Base-by-base conservation (phyloP, 768 basidiomycete genomes). In the Boletus patriciae region DNA sequence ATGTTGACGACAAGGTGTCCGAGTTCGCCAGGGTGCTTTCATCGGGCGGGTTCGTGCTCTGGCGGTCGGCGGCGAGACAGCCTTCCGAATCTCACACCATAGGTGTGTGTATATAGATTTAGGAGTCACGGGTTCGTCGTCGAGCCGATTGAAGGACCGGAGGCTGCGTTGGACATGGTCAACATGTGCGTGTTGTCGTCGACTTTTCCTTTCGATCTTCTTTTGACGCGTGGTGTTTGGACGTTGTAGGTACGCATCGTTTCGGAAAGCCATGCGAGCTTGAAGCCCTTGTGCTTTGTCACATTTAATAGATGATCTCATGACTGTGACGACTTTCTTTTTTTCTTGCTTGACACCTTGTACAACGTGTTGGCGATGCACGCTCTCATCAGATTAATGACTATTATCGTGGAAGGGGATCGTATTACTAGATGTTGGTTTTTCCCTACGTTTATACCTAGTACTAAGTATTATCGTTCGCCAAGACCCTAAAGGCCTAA, bases 1-100 rank as follows among this genome's bases (percentile, higher is more conserved):
- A 80, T 37, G 72, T 76, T 1, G 79, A 83, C 37, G 77, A 79
- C 37, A 85, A 88, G 65, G 75, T 86, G 19, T 33, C 21, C 2
- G 80, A 86, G 61, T 76, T 88, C 45, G 72, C 76, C 46, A 75
- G 85, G 2, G 86, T 83, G 1, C 68, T 88, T n/a, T 73, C 78
- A 0, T 68, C 76, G 0, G 84, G 83, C 0, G 89, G 88, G 0
- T 74, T 80, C 51, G 80, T 87, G 4, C 80, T 87, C 53, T 89
- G 84, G 84, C 76, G 89, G 0, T 83, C 81, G 13, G 86, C 85
- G 1, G 82, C 79, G 2, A 81, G 79, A 64, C 70, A 76, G 50
- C 87, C 87, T 5, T 88, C 25, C 25, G 25, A 25, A 25, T 23
- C 40, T 53, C 19, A 40, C 18, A 8, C 21, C 25, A 25, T 25